These are phyloP conservation scores for Plasmodium adleri DNA, from an alignment of 169 alveolate genomes.

Conservation along the genomic window DNA sequence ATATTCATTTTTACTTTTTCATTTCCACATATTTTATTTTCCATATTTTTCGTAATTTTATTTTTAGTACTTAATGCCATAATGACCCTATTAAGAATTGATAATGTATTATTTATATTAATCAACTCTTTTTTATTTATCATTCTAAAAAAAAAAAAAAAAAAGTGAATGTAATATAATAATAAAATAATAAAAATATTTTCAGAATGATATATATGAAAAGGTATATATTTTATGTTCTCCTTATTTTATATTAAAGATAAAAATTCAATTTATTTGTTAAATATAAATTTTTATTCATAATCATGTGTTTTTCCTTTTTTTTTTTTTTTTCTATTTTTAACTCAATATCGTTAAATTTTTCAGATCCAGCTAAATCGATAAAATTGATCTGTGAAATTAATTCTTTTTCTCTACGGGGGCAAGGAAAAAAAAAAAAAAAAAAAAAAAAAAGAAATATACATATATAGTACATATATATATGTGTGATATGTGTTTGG, in stretches of 20 bases:
- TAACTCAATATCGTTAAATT: constrained; percentile 75
- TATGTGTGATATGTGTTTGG: background rate
- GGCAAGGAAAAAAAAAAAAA: background rate
- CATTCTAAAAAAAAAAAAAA: constrained; percentile 18
- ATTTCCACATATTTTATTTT: constrained; percentile 10
- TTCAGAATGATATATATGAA: background rate
- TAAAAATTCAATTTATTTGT: too few species aligned
- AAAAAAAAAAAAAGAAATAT: background rate
- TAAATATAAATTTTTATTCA: too few species aligned
- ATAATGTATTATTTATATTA: constrained; percentile 64
- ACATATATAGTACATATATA: background rate
- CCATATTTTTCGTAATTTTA: constrained; percentile 35
- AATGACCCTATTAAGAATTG: constrained; percentile 56
- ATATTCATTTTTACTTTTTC: constrained; percentile 27
- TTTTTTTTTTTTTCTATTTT: constrained; percentile 9
- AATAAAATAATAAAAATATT: background rate
- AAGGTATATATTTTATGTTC: too few species aligned
- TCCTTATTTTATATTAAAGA: too few species aligned
- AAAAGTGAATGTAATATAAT: background rate
- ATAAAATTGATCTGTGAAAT: constrained; percentile 67
- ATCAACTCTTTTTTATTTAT: constrained; percentile 70
- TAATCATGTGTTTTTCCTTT: background rate
- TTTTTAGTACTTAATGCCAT: constrained; percentile 62
- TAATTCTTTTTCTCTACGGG: constrained; percentile 43
- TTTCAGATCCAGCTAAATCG: constrained; percentile 76